Percentiles rank a stretch among this genome's conserved stretches.
Evolutionary conservation across 306 rosid genomes (phyloP).

Genomic region (Gynostemma pentaphyllum): DNA sequence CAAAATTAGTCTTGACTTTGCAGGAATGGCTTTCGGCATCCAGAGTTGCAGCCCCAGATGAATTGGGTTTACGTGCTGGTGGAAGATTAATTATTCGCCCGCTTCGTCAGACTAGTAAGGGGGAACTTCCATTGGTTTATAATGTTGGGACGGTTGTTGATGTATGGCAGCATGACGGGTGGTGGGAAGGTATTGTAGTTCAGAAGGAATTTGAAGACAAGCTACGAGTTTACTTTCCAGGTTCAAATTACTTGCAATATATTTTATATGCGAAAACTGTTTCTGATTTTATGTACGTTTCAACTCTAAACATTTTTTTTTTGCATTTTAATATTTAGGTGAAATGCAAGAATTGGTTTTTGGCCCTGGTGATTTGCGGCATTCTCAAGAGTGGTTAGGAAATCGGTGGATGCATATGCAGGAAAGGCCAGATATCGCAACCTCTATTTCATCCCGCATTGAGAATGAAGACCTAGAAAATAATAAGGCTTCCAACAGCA

Average conservation of each 20-base stretch:
- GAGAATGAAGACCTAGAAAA: constrained; percentile 12
- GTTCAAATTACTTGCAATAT: constrained; percentile 16
- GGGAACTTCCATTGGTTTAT: constrained; percentile 19
- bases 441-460: constrained; percentile 15
- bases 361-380: constrained; percentile 33
- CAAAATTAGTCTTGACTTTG: background rate
- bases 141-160: constrained; percentile 59
- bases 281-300: too few species aligned
- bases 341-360: constrained; percentile 38
- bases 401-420: constrained; percentile 37
- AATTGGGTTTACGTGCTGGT: constrained; percentile 31
- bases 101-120: constrained; percentile 13
- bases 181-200: constrained; percentile 94
- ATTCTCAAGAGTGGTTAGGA: constrained; percentile 71
- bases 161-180: constrained; percentile 83
- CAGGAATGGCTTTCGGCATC: constrained; percentile 81
- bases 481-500: constrained; percentile 9
- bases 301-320: background rate
- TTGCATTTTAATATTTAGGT: constrained; percentile 24
- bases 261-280: background rate
- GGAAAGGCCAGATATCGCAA: constrained; percentile 54
- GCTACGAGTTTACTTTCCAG: constrained; percentile 61
- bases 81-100: constrained; percentile 62
- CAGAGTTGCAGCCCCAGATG: constrained; percentile 43
- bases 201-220: constrained; percentile 34